Evolutionary conservation across 495 filamentous ascomycete species (phyloP).

Genomic region (Penicillium soppii): DNA sequence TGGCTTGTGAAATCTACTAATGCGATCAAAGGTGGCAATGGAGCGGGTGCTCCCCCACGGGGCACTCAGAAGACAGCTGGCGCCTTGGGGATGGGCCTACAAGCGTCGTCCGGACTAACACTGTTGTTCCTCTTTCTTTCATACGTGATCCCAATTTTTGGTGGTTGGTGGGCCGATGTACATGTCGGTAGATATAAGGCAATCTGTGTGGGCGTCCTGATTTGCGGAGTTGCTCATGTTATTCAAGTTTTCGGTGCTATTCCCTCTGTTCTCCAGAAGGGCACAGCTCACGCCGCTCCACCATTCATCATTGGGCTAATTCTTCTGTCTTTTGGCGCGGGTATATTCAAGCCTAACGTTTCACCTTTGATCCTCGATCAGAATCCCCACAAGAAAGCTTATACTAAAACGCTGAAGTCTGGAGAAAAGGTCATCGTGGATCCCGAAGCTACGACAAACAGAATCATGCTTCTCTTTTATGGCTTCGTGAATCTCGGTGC

Average conservation of each 20-base stretch:
- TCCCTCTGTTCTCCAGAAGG: conserved; percentile 55
- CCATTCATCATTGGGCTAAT: conserved; percentile 59
- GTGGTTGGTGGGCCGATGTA: conserved; percentile 59
- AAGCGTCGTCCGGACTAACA: conserved; percentile 57
- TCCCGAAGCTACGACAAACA: conserved; percentile 31
- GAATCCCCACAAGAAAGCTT: conserved; percentile 24
- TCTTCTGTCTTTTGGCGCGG: conserved; percentile 34
- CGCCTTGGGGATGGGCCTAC: conserved; percentile 57
- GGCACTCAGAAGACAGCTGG: conserved; percentile 56
- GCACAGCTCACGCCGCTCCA: conserved; percentile 43
- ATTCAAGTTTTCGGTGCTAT: conserved; percentile 62
- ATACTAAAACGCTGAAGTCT: conserved; percentile 32
- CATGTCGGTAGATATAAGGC: conserved; percentile 51
- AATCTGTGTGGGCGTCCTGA: conserved; percentile 59
- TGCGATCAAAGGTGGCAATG: conserved; percentile 51
- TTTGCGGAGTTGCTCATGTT: conserved; percentile 67
- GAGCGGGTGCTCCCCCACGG: conserved; percentile 57
- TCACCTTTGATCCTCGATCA: conserved; percentile 39
- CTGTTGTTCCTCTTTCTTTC: conserved; percentile 61
- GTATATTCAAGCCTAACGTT: conserved; percentile 43
- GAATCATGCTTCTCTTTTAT: conserved; percentile 40
- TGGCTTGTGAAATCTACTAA: background rate
- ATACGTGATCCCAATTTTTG: conserved; percentile 58
- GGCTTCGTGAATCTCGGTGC: conserved; percentile 39
- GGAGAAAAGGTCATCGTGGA: conserved; percentile 44